Evolutionary conservation across 352 stramenopile genomes (phyloP), one percentile per base, ranked within the genome.

Genomic region (Globisporangium apiculatum): DNA sequence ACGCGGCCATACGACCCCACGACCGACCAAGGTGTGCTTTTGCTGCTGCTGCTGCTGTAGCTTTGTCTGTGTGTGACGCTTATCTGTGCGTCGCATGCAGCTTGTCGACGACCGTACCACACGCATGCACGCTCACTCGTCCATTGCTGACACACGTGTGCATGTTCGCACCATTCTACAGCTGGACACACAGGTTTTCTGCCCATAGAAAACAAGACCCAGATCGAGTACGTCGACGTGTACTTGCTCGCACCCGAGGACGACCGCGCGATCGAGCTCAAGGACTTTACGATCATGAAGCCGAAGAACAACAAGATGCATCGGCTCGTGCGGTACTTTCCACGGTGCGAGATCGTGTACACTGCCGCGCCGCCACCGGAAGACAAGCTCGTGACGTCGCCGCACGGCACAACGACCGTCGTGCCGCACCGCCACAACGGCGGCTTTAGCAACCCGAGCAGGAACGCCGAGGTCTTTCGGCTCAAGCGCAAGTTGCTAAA

Each of bases 261-360:
- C 36, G 62, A 71, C 41, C 79, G 79, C 48, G 74, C 73, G 50
- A 72, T 86, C 37, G 76, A 83, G 53, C 72, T 88, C 60, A 87
- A 90, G 55, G 78, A 90, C 67, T 86, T 90, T 48, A 92, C 82
- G 38, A 88, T 88, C 68, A 86, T 87, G 70, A 89, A 89, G 48
- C 82, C 82, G 52, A 87, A 87, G 64, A 86, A 87, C 62, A 85
- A 85, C 69, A 80, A 83, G 55, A 86, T 86, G 71, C 71, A 87
- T 52, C 75, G 79, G 3, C 72, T 91, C 18, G 67, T 90, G 55
- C 75, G 72, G 50, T 86, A 81, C 57, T 88, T 77, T 43, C 70
- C 74, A 38, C 76, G 67, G 56, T 88, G 76, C 37, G 73, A 89
- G 64, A 91, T 91, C 60, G 71, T 74, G 60, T 91, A 91, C 57